phyloP scores from a whole-genome alignment of 2,329 filamentous ascomycete species.

The Xylariomycetidae sp. region DNA sequence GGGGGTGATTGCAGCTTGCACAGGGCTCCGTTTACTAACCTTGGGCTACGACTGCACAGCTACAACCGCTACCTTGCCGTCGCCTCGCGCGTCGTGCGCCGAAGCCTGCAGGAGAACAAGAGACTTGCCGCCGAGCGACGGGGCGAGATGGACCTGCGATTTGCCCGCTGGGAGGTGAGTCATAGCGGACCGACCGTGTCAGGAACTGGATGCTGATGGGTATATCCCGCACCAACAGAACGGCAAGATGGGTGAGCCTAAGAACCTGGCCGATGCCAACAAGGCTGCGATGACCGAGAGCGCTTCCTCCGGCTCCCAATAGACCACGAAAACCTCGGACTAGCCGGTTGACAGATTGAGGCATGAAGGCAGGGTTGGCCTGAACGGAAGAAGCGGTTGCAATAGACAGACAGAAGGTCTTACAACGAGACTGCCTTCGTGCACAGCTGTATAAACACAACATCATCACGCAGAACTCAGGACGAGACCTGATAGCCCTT shows the following conservation, averaged over 20 bases:
- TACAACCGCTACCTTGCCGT: conserved; percentile 99
- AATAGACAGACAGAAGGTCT: conserved; percentile 13
- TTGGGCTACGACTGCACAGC: conserved; percentile 44
- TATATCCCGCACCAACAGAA: conserved; percentile 54
- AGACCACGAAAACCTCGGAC: conserved; percentile 9
- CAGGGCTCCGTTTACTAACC: conserved; percentile 26
- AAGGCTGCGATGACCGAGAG: conserved; percentile 30
- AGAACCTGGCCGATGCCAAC: conserved; percentile 61
- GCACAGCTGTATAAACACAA: conserved; percentile 27
- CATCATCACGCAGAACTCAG: conserved; percentile 10
- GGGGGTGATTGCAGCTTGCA: too few species aligned
- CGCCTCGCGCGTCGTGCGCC: conserved; percentile 89
- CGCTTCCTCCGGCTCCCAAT: conserved; percentile 32
- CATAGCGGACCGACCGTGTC: too few species aligned
- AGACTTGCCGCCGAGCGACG: conserved; percentile 82
- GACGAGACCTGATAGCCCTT: too few species aligned
- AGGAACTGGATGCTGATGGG: conserved; percentile 25
- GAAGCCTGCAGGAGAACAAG: conserved; percentile 93
- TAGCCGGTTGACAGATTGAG: background rate
- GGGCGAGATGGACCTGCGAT: conserved; percentile 82
- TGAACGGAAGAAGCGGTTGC: conserved; percentile 4
- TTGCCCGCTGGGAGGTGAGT: conserved; percentile 95
- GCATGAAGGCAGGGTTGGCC: conserved; percentile 1
- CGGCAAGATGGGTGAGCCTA: conserved; percentile 88
- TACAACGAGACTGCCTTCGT: conserved; percentile 17